A percentile compares a stretch with the other conserved stretches of the same genome.
Conservation (phyloP, 306 rosid species). For the Geum urbanum region DNA sequence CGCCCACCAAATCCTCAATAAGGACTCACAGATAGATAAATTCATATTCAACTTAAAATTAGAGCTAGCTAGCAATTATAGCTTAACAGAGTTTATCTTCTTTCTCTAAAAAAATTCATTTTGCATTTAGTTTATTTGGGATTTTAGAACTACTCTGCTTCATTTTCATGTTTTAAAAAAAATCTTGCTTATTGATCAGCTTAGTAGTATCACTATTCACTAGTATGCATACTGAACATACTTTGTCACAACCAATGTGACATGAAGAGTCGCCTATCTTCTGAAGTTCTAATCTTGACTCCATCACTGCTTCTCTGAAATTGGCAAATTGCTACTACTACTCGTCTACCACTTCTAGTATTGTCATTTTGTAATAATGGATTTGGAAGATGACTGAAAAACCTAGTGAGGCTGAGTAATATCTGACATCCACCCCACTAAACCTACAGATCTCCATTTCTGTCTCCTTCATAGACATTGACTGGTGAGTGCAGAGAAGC, state of each 20-base stretch:
- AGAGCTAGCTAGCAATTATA: neutral
- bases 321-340: neutral
- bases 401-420: neutral
- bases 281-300: neutral
- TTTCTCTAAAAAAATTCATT: neutral
- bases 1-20: slow-evolving; percentile 45
- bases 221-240: too few relatives aligned
- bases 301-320: neutral
- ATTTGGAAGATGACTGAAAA: neutral
- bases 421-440: neutral
- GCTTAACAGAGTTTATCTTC: neutral
- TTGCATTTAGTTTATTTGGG: too few relatives aligned
- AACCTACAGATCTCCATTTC: neutral
- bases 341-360: neutral
- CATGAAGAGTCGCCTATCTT: too few relatives aligned
- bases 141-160: neutral
- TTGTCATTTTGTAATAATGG: neutral
- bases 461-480: slow-evolving; percentile 6
- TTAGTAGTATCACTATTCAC: too few relatives aligned
- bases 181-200: too few relatives aligned
- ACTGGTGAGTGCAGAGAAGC: neutral
- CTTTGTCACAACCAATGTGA: too few relatives aligned
- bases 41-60: neutral
- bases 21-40: neutral
- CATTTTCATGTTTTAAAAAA: neutral